Base-by-base conservation (phyloP, 805 yeast species). In the Cyberlindnera mississippiensis region DNA sequence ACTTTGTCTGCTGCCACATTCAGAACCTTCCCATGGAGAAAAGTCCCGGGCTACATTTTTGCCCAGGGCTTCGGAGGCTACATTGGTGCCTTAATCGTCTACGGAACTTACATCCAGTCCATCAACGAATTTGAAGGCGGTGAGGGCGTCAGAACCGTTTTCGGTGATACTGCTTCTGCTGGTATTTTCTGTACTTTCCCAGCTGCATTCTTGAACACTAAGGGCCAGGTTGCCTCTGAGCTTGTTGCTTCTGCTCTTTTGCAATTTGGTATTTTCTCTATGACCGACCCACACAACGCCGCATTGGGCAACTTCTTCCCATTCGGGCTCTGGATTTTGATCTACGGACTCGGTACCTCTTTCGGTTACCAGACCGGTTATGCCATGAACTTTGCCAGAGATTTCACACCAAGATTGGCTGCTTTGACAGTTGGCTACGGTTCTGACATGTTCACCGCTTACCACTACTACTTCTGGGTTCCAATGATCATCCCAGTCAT, bases 361-460 rank as follows among this genome's bases (percentile, higher is more conserved):
- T 62, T 69, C 48, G 75, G 78, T 35, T 71, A 63, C 56, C 72
- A 71, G 53, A 75, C 80, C n/a, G 78, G 78, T 15, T 72, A 71
- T 50, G 80, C 79, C 31, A 58, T 75, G 52, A 75, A 75, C 59
- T 60, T 69, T 42, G 79, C 79, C 26, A 71, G 81, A 60, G 81
- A 75, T 58, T 62, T 75, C 38, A 77, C 73, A 16, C 80, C 81
- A 42, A 61, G 81, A 50, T 52, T 75, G 31, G 76, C 76, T 28
- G 58, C 76, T 15, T 62, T 64, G 30, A 60, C 72, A 39, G 63
- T 72, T 28, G 81, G 81, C 24, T 72, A 72, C 46, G 68, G 72
- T 31, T 55, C 56, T 24, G 68, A 58, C 28, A 61, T 56, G 50
- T 72, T 72, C 67, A 52, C 60, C 14, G 50, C 56, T 14, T 63